Percentiles rank a stretch among this genome's conserved stretches.
Evolutionary conservation across 2,329 filamentous ascomycete species (phyloP).

Genomic region (Aotearoamyces nothofagi): DNA sequence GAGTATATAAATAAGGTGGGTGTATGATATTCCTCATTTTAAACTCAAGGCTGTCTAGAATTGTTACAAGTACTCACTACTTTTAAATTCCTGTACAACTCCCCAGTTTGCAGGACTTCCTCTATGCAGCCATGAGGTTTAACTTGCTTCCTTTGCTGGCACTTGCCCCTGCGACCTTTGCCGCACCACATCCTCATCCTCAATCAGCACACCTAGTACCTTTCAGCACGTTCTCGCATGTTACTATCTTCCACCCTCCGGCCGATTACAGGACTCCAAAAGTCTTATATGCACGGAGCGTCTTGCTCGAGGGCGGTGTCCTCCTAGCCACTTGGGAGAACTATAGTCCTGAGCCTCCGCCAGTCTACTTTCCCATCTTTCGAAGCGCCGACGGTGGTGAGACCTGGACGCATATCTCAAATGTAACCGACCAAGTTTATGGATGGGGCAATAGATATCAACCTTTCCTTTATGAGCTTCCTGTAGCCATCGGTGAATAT

Average conservation of each 20-base stretch:
- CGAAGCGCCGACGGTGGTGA: constrained; percentile 35
- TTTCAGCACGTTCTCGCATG: constrained; percentile 16
- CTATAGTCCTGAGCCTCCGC: constrained; percentile 38
- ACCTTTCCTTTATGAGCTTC: constrained; percentile 50
- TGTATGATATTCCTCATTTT: no score
- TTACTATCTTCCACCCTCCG: constrained; percentile 15
- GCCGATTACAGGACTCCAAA: constrained; percentile 15
- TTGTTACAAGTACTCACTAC: no score
- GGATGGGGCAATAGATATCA: constrained; percentile 54
- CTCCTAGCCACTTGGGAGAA: constrained; percentile 40
- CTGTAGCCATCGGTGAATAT: constrained; percentile 38
- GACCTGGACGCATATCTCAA: constrained; percentile 48
- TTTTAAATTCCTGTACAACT: no score
- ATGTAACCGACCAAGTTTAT: constrained; percentile 47
- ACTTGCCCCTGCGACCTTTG: no score
- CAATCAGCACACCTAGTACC: no score
- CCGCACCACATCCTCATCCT: no score
- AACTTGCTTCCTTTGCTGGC: no score
- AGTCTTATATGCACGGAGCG: constrained; percentile 20
- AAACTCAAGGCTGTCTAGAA: no score
- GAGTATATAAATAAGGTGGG: no score
- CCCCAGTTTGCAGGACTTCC: no score
- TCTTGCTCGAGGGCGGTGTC: constrained; percentile 21
- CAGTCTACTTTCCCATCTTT: constrained; percentile 34
- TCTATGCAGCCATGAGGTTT: no score